Base-by-base conservation (phyloP, 140 eudicot genomes). In the Senecio squalidus region DNA sequence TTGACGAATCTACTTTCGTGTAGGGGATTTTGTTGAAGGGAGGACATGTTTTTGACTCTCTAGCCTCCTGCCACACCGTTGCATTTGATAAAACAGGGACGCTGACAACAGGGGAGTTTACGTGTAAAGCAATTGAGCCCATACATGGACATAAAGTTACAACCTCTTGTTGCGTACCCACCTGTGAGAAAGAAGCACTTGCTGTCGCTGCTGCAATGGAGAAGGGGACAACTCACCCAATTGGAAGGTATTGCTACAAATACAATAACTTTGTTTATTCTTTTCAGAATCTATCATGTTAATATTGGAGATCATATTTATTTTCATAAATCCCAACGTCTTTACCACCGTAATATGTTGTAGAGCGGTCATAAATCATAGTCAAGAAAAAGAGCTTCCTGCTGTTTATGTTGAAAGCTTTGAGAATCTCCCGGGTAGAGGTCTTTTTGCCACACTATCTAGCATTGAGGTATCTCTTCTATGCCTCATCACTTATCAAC, bases 161-260 rank as follows among this genome's bases (percentile, higher is more conserved):
- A 41, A 78, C 80, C 54, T 67, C 94, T 41, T 91, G 98, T 71
- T 92, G 98, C 55, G 74, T 72, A 18, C 98, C 98, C 29, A 87
- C 66, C 66, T 92, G 98, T 59, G 96, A 92, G 66, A 84, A 87
- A 77, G 96, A 92, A 74, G 98, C 98, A 41, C 95, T 92, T 43
- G 98, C 98, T 11, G 96, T 92, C 40, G 98, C 98, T 57, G 96
- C 98, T 64, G 98, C 98, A 7, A 87, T 92, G 98, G 98, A 92
- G 67, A 92, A 84, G 75, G 98, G 98, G 39, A 92, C 98, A 38
- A 92, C 98, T 65, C 98, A 92, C 71, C 98, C 98, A n/a, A 92
- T 92, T 41, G 98, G 98, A 74, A 92, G 98, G 98, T 74, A 62
- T 26, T 61, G 2, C 3, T 50, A 2, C 43, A 36, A 6, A 36